These are phyloP conservation scores for Chamaecyparis obtusa DNA, from an alignment of 75 land plant species.

Conservation along the genomic window DNA sequence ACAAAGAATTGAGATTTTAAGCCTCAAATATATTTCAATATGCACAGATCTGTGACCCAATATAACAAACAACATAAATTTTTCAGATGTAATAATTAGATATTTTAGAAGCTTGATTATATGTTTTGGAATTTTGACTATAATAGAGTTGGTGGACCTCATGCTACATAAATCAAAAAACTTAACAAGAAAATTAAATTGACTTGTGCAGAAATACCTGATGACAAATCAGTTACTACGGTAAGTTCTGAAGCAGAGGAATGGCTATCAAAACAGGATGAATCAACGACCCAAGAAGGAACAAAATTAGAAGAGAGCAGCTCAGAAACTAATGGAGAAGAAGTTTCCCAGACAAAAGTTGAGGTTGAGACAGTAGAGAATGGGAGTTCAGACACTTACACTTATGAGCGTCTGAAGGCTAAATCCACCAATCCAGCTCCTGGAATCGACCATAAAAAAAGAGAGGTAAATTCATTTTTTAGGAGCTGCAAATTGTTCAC, in stretches of 20 bases:
- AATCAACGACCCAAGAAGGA: slow-evolving; percentile 22
- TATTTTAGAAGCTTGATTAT: not conserved
- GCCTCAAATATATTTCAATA: no score
- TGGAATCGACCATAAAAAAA: slow-evolving; percentile 71
- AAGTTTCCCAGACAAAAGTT: slow-evolving; percentile 23
- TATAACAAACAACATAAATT: no score
- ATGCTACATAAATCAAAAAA: not conserved
- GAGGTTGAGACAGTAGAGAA: slow-evolving; percentile 29
- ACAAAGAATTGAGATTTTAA: no score
- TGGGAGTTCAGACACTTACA: slow-evolving; percentile 36
- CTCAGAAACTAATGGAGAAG: slow-evolving; percentile 34
- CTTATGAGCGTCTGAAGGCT: slow-evolving; percentile 82
- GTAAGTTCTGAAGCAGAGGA: slow-evolving; percentile 5
- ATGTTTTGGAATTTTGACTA: not conserved
- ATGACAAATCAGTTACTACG: not conserved
- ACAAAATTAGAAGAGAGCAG: slow-evolving; percentile 19
- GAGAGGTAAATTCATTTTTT: slow-evolving; percentile 68
- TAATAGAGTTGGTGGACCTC: not conserved
- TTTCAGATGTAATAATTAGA: not conserved
- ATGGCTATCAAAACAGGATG: slow-evolving; percentile 17
- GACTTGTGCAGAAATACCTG: not conserved
- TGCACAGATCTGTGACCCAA: no score
- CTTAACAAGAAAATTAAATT: not conserved
- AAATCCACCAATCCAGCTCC: slow-evolving; percentile 77
- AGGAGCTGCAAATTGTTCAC: not conserved